Conservation (phyloP, 306 rosid species). For the Pterocarpus santalinus region DNA sequence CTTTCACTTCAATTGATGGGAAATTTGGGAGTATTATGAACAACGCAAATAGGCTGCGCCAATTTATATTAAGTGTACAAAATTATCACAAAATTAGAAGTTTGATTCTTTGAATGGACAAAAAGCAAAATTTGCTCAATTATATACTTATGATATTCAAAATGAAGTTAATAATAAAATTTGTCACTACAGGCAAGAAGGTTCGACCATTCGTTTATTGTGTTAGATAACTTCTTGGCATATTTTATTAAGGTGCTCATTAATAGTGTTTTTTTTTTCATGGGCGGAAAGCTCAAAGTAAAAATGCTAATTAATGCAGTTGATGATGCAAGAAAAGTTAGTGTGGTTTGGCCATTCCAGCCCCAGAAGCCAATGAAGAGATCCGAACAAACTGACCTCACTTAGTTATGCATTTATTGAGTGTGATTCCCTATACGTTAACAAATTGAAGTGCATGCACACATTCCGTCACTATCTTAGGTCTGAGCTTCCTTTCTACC, state of each 20-base stretch:
- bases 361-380: slow-evolving; percentile 87
- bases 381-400: too few relatives aligned
- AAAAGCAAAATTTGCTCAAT: too few relatives aligned
- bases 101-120: too few relatives aligned
- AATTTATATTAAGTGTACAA: too few relatives aligned
- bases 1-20: too few relatives aligned
- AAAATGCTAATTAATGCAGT: slow-evolving; percentile 54
- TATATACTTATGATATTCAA: too few relatives aligned
- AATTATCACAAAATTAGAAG: too few relatives aligned
- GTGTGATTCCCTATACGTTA: neutral
- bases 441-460: slow-evolving; percentile 11
- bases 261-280: slow-evolving; percentile 36
- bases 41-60: too few relatives aligned
- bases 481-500: neutral
- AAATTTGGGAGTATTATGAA: too few relatives aligned
- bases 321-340: slow-evolving; percentile 64
- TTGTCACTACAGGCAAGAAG: slow-evolving; percentile 55
- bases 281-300: slow-evolving; percentile 67
- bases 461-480: neutral
- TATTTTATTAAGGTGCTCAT: neutral
- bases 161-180: too few relatives aligned
- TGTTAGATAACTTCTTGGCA: slow-evolving; percentile 24
- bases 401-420: slow-evolving; percentile 60
- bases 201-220: slow-evolving; percentile 45
- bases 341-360: slow-evolving; percentile 71